phyloP scores from a whole-genome alignment of 192 early-diverging fungal species.

The Powellomyces hirtus region DNA sequence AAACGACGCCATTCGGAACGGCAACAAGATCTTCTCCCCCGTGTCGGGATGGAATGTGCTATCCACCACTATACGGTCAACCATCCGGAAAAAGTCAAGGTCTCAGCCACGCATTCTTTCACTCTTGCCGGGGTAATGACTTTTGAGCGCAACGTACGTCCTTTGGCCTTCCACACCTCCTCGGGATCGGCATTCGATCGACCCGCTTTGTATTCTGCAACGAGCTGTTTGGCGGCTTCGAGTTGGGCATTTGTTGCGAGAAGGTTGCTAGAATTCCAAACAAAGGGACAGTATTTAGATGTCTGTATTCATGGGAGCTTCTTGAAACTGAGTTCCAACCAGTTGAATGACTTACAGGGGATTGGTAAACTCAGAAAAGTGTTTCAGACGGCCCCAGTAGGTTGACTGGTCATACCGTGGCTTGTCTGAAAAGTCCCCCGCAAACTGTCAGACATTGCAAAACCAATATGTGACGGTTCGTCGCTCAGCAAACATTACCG shows the following conservation, averaged over 20 bases:
- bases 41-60: slow-evolving; percentile 81
- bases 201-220: slow-evolving; percentile 59
- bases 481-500: too few species aligned
- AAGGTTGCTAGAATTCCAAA: slow-evolving; percentile 49
- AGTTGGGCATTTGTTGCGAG: slow-evolving; percentile 58
- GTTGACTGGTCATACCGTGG: slow-evolving; percentile 65
- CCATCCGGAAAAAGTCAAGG: not conserved
- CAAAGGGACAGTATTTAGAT: not conserved
- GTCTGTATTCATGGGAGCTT: too few species aligned
- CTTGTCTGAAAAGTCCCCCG: too few species aligned
- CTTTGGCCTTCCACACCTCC: slow-evolving; percentile 71
- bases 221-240: slow-evolving; percentile 57
- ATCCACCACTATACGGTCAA: slow-evolving; percentile 53
- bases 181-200: slow-evolving; percentile 32
- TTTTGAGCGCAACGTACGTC: slow-evolving; percentile 50
- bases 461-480: too few species aligned
- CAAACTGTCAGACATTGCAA: too few species aligned
- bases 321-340: not conserved
- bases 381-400: slow-evolving; percentile 70
- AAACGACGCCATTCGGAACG: slow-evolving; percentile 82
- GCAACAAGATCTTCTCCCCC: slow-evolving; percentile 71
- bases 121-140: too few species aligned
- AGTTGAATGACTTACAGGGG: slow-evolving; percentile 40
- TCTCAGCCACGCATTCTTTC: too few species aligned
- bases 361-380: slow-evolving; percentile 74